These are phyloP conservation scores for Phialocephala sp. DNA, from an alignment of 2,329 filamentous ascomycete genomes.

Conservation along the genomic window DNA sequence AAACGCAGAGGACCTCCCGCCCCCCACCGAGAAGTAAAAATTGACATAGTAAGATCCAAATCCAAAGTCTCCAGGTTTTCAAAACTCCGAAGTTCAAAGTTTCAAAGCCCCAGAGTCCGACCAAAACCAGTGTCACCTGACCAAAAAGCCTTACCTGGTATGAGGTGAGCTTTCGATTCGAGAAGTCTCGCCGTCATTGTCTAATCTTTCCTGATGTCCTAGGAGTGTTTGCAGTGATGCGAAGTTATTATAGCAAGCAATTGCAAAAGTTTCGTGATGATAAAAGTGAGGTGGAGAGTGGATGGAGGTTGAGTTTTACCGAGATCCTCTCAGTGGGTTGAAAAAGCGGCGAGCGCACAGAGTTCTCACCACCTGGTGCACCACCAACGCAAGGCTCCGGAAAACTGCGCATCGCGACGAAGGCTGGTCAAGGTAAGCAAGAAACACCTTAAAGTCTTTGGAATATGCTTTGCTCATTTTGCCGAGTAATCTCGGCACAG, in stretches of 20 bases:
- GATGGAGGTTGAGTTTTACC: not conserved
- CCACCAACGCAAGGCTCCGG: not conserved
- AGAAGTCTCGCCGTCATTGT: conserved; percentile 40
- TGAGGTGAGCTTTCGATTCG: conserved; percentile 50
- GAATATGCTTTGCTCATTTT: not conserved
- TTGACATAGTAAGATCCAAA: too few relatives aligned
- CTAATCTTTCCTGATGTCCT: not conserved
- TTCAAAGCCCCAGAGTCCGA: too few relatives aligned
- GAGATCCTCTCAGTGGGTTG: not conserved
- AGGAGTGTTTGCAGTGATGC: not conserved
- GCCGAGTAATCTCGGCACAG: not conserved
- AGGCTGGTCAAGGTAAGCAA: not conserved
- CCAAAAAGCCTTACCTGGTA: conserved; percentile 40
- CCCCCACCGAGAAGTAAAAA: too few relatives aligned
- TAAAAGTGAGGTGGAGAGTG: not conserved
- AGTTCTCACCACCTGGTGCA: not conserved
- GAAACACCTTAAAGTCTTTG: not conserved
- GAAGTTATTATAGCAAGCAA: not conserved
- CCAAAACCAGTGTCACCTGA: not conserved
- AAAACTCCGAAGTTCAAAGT: not conserved
- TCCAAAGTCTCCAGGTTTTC: not conserved
- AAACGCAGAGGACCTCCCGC: too few relatives aligned
- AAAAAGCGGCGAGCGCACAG: conserved; percentile 5
- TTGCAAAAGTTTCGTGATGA: not conserved
- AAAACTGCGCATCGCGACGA: not conserved